Evolutionary conservation across 495 filamentous ascomycete species (phyloP), one percentile per base, ranked within the genome.

Genomic region (Aspergillus bridgeri): DNA sequence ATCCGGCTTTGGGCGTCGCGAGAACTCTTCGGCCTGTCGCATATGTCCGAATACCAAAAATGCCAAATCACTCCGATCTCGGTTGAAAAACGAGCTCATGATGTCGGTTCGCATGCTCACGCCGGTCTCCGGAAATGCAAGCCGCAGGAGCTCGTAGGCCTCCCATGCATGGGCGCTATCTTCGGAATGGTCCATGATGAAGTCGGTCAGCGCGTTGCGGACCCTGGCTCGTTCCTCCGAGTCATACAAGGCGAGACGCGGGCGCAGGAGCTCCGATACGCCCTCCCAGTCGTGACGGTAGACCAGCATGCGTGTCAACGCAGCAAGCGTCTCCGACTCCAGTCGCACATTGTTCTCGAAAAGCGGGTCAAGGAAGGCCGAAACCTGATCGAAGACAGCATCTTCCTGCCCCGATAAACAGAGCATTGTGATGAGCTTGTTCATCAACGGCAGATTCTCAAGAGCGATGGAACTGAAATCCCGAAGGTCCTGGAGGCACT

Each of bases 11-110:
- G 94, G 90, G 0, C 86, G 79, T 15, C 81, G 76, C 0, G 70
- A 66, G 19, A 70, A 70, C 46, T 81, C 75, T 23, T 77, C 75
- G 33, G 88, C 83, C 23, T 84, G 77, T 13, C 89, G 86, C 91
- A 97, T 96, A 70, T 96, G 90, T 23, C 89, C 87, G 68, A 98
- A 96, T 50, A 94, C 82, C 58, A 91, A 75, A 33, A 81, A 84
- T 1, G 89, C 94, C 80, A 96, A 88, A 60, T 97, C 91, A 6
- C 86, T 79, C 17, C 90, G 83, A 27, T 78, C 72, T 27, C 91
- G 86, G 6, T 78, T 75, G 67, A 96, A 98, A 75, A 98, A 95
- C 33, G 80, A 75, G 18, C 84, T 77, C 91, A 98, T 97, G 45
- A 97, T 77, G 18, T 79, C 70, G 4, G 84, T 84, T 20, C 92